phyloP scores from a whole-genome alignment of 2,329 filamentous ascomycete species.

The Beauveria sp. region DNA sequence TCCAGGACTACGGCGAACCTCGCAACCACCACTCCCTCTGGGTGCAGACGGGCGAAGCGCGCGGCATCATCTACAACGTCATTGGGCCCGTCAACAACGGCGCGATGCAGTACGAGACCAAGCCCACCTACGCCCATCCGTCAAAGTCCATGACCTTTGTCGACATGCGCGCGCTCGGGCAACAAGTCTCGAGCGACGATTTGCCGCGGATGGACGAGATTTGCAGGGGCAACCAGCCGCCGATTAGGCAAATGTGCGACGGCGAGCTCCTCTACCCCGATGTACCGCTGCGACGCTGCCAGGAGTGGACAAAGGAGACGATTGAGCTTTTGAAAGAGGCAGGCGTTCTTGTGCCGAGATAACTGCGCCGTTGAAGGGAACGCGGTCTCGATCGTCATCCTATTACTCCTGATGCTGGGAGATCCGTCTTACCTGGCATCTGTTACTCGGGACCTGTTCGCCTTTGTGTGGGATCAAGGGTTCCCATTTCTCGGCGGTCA shows the following conservation, averaged over 20 bases:
- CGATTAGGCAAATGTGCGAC: not conserved
- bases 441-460: conserved; percentile 11
- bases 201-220: not conserved
- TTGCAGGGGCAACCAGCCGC: not conserved
- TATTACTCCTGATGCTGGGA: conserved; percentile 9
- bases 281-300: not conserved
- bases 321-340: not conserved
- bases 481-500: not conserved
- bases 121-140: not conserved
- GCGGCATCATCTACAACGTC: not conserved
- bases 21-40: conserved; percentile 1
- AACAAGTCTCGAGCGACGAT: not conserved
- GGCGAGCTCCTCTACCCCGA: not conserved
- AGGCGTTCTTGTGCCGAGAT: not conserved
- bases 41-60: not conserved
- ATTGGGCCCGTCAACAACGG: not conserved
- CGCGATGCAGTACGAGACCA: not conserved
- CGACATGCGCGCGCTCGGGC: not conserved
- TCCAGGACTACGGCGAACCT: not conserved
- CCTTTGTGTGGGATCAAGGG: conserved; percentile 11
- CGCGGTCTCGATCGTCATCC: conserved; percentile 5
- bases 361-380: not conserved
- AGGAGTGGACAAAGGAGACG: not conserved
- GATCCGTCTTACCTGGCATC: conserved; percentile 11
- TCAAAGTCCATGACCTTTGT: not conserved